Evolutionary conservation across 1,139 yeast species (phyloP), one percentile per base, ranked within the genome.

Genomic region (Yamadazyma spencermartinsiae): DNA sequence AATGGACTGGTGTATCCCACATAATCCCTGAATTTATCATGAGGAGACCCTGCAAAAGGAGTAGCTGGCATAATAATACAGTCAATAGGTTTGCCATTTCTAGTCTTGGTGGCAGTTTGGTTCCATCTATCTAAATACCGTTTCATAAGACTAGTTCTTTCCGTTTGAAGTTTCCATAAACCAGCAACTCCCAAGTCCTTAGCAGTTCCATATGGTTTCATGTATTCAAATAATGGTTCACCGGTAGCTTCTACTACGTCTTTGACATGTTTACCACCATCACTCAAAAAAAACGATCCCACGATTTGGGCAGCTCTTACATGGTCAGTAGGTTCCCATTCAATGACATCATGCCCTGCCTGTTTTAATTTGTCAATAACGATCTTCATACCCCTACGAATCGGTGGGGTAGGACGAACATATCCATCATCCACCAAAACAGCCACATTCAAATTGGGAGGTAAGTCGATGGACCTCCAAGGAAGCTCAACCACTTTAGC

Each of bases 321-420:
- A 62, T 53, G 72, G 36, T 66, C 68, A 19, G 58, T 56, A 13
- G 79, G 70, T 16, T 62, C 68, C 77, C 84, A 82, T 36, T 75
- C 78, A 18, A 82, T 75, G 31, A 82, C 69, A 41, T 75, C 78
- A 48, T 77, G 85, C 16, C 88, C 88, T 27, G 72, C 75, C 10
- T 61, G 65, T 46, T 45, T 37, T 38, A 68, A 49, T 4, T 51
- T 49, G 0, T 58, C 50, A 14, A 43, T 50, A 2, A 59, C 59
- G 19, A 48, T 48, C 4, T 45, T 35, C 42, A 61, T 46, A 2
- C 60, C 68, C 40, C 72, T 50, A 16, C 56, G 48, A 19, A 65
- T 55, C 9, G 74, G 73, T 3, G 74, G 66, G 1, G 71, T 63
- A 4, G 72, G 71, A n/a, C 62, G 50, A 10, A 65, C 61, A 20